Percentiles rank a stretch among this genome's conserved stretches.
These are phyloP conservation scores for Raphidocelis subcapitata DNA, from an alignment of 139 green algal species.

Conservation along the genomic window DNA sequence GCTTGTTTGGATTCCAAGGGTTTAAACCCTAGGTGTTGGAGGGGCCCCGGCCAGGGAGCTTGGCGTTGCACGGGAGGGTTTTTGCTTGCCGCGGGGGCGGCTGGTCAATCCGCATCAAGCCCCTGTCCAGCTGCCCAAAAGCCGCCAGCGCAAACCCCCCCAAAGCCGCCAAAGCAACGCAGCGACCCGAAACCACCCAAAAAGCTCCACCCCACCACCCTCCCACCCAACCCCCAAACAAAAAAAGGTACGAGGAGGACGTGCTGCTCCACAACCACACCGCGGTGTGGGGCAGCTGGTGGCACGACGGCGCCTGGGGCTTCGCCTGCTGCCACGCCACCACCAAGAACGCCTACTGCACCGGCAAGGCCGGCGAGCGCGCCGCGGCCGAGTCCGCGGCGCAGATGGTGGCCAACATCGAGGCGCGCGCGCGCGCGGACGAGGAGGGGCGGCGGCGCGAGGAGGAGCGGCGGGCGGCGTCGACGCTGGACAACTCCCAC, in stretches of 20 bases:
- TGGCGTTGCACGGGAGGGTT: too few species aligned
- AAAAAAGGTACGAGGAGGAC: conserved; percentile 97
- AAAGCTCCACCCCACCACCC: too few species aligned
- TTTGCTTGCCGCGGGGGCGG: too few species aligned
- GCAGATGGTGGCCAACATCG: conserved; percentile 66
- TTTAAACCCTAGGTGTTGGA: too few species aligned
- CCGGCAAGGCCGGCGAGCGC: conserved; percentile 33
- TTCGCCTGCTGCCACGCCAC: conserved; percentile 92
- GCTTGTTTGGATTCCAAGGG: too few species aligned
- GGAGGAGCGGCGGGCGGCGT: conserved; percentile 36
- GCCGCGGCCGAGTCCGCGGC: conserved; percentile 44
- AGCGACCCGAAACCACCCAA: too few species aligned
- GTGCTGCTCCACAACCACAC: conserved; percentile 95
- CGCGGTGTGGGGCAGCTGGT: conserved; percentile 93
- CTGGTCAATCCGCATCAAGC: too few species aligned
- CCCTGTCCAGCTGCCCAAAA: too few species aligned
- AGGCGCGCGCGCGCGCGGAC: conserved; percentile 34
- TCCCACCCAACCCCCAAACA: too few species aligned
- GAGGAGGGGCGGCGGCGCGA: conserved; percentile 37
- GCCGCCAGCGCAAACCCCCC: too few species aligned
- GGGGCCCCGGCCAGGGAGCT: too few species aligned
- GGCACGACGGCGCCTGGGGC: conserved; percentile 88
- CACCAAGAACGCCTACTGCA: conserved; percentile 94
- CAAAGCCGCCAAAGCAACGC: too few species aligned
- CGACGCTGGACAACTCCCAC: conserved; percentile 45